These are phyloP conservation scores for Teunomyces barrocoloradensis DNA, from an alignment of 805 yeast species.

Conservation along the genomic window DNA sequence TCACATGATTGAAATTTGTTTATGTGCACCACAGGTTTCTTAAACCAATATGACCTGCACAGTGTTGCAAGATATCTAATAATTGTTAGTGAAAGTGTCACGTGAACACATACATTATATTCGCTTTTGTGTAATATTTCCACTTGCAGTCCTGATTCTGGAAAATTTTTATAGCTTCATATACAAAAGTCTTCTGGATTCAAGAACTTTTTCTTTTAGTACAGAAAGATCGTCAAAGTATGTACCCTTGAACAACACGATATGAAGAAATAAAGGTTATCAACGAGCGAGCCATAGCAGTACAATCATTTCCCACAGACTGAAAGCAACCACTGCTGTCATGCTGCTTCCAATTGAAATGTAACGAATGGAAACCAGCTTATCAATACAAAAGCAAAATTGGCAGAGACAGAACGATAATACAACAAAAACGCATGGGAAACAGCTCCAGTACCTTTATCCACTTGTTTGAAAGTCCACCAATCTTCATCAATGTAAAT, in stretches of 20 bases:
- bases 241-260: conserved; percentile 13
- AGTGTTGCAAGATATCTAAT: background rate
- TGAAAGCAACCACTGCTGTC: background rate
- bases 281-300: background rate
- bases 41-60: background rate
- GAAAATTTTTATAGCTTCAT: conserved; percentile 11
- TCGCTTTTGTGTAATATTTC: background rate
- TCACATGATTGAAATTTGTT: background rate
- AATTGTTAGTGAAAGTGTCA: background rate
- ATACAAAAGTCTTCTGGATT: conserved; percentile 6
- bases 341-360: too few relatives aligned
- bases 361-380: too few relatives aligned
- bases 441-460: too few relatives aligned
- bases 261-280: background rate
- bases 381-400: too few relatives aligned
- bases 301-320: background rate
- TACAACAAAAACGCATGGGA: too few relatives aligned
- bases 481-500: too few relatives aligned
- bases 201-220: conserved; percentile 12
- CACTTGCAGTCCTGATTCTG: conserved; percentile 2
- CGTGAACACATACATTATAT: background rate
- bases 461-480: too few relatives aligned
- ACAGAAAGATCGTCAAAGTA: conserved; percentile 29
- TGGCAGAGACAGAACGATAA: too few relatives aligned
- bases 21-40: background rate